Conservation (phyloP, 768 basidiomycete genomes). For the Podaxis pistillaris region DNA sequence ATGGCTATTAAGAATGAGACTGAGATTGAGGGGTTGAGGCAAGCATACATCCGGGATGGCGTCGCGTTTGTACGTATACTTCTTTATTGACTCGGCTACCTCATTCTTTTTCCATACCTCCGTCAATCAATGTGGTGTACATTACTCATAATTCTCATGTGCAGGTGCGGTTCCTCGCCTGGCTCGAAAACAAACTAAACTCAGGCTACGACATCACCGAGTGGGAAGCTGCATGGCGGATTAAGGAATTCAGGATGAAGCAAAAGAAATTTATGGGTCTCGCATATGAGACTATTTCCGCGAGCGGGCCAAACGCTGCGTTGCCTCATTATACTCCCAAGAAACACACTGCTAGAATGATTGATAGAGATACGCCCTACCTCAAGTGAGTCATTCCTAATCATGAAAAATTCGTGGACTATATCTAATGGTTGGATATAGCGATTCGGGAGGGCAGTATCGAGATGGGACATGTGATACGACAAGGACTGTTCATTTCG, state of each 20-base stretch:
- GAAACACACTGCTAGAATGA: constrained; percentile 63
- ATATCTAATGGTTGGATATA: constrained; percentile 25
- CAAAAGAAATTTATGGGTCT: constrained; percentile 78
- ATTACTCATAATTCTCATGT: background rate
- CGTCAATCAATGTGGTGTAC: background rate
- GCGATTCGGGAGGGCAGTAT: constrained; percentile 92
- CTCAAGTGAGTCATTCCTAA: constrained; percentile 63
- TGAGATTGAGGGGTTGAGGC: constrained; percentile 79
- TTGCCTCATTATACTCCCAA: constrained; percentile 90
- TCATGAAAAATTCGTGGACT: background rate
- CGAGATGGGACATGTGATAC: constrained; percentile 89
- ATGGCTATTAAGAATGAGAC: constrained; percentile 88
- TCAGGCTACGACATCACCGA: constrained; percentile 85
- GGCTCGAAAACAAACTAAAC: constrained; percentile 79
- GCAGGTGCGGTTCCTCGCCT: constrained; percentile 80
- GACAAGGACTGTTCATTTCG: constrained; percentile 82
- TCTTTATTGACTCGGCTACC: no score
- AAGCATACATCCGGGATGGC: constrained; percentile 90
- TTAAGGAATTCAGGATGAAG: constrained; percentile 73
- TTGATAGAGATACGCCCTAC: constrained; percentile 80
- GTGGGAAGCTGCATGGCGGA: constrained; percentile 85
- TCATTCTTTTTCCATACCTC: background rate
- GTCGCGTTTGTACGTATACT: constrained; percentile 65
- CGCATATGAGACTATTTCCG: constrained; percentile 89
- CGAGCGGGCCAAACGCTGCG: constrained; percentile 88